Evolutionary conservation across 2,329 filamentous ascomycete species (phyloP).

Genomic region (Phyllosticta citribraziliensis): DNA sequence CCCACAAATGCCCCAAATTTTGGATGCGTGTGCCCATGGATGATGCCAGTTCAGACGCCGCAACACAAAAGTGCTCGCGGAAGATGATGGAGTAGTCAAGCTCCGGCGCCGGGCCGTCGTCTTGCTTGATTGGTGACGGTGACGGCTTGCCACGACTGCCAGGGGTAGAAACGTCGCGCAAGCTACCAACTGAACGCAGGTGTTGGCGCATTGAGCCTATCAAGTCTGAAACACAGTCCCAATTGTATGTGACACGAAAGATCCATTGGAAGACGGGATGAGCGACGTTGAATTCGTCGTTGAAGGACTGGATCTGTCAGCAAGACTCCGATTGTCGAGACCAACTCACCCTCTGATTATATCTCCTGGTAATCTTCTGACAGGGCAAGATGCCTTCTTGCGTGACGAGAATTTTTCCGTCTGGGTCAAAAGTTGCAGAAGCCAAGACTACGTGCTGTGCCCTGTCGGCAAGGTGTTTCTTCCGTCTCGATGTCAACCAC

Average conservation of each 20-base stretch:
- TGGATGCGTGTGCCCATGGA: slow-evolving; percentile 54
- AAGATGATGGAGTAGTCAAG: slow-evolving; percentile 67
- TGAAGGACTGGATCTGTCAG: slow-evolving; percentile 40
- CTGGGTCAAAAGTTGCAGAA: slow-evolving; percentile 56
- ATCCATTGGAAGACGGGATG: slow-evolving; percentile 84
- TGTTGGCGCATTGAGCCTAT: slow-evolving; percentile 65
- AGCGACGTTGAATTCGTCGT: slow-evolving; percentile 64
- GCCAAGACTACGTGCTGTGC: slow-evolving; percentile 47
- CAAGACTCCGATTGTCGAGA: neutral
- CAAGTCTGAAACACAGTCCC: slow-evolving; percentile 57
- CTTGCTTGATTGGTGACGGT: slow-evolving; percentile 7
- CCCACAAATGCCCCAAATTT: slow-evolving; percentile 60
- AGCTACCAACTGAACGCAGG: slow-evolving; percentile 42
- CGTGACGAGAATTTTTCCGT: slow-evolving; percentile 58
- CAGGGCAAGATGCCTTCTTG: slow-evolving; percentile 60
- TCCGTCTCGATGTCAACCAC: slow-evolving; percentile 29
- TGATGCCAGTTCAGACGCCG: slow-evolving; percentile 63
- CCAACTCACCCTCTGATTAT: slow-evolving; percentile 10
- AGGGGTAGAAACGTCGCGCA: slow-evolving; percentile 20
- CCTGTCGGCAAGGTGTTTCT: slow-evolving; percentile 29
- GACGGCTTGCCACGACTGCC: slow-evolving; percentile 16
- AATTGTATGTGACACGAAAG: slow-evolving; percentile 70
- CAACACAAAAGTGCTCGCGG: slow-evolving; percentile 73
- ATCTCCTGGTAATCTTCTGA: slow-evolving; percentile 63
- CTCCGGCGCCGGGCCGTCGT: slow-evolving; percentile 44